These are phyloP conservation scores for Psilocybe subaeruginosa DNA, from an alignment of 768 basidiomycete species.

Conservation along the genomic window DNA sequence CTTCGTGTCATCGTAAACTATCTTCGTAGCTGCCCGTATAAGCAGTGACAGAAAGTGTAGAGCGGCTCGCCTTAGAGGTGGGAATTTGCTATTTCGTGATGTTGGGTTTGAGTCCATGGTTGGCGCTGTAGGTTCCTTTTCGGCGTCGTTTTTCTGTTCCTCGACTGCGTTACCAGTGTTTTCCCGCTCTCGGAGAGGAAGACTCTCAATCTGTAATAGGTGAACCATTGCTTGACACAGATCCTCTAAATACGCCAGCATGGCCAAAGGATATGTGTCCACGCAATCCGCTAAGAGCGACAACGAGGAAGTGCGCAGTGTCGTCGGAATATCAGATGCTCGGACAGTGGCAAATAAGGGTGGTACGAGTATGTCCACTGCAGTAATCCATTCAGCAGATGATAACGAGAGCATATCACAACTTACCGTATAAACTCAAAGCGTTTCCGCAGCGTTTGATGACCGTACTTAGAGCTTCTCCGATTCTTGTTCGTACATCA, in stretches of 20 bases:
- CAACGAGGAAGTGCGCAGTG: slow-evolving; percentile 63
- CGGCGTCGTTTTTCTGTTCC: background rate
- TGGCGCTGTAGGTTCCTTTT: slow-evolving; percentile 15
- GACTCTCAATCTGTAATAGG: slow-evolving; percentile 68
- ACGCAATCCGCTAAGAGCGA: slow-evolving; percentile 76
- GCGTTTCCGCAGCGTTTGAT: slow-evolving; percentile 74
- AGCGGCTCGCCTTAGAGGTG: slow-evolving; percentile 83
- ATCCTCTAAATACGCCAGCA: slow-evolving; percentile 65
- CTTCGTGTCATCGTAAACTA: slow-evolving; percentile 46
- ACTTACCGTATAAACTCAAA: slow-evolving; percentile 68
- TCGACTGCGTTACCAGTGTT: slow-evolving; percentile 2
- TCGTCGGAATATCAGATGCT: slow-evolving; percentile 62
- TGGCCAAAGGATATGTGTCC: slow-evolving; percentile 60
- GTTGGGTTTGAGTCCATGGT: slow-evolving; percentile 64
- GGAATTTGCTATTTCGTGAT: slow-evolving; percentile 63
- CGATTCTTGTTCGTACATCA: slow-evolving; percentile 75
- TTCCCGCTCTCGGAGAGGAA: slow-evolving; percentile 27
- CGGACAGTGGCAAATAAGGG: slow-evolving; percentile 69
- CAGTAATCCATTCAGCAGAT: background rate
- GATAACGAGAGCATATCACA: background rate
- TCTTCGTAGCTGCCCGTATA: slow-evolving; percentile 59
- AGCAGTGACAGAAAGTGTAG: slow-evolving; percentile 80
- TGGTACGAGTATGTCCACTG: slow-evolving; percentile 76
- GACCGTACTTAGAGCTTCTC: slow-evolving; percentile 83
- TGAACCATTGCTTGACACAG: slow-evolving; percentile 74